Base-by-base conservation (phyloP, 371 early-diverging fungal genomes). In the Umbelopsis sp. region DNA sequence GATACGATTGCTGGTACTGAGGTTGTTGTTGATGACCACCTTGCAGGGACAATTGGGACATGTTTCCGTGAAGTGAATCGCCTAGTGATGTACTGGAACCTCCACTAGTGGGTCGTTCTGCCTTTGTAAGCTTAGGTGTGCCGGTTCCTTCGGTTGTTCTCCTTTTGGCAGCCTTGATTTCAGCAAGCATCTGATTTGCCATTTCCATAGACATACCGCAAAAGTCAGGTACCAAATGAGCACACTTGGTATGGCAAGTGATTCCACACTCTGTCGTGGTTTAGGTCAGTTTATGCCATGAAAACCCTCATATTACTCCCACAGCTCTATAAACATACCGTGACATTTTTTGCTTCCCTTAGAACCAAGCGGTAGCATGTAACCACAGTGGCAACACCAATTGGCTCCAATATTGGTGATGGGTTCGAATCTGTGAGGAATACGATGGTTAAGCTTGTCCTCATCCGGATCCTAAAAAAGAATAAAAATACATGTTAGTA, bases 371-470 rank as follows among this genome's bases (percentile, higher is more conserved):
- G 96, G 88, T 24, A 99, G 87, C 87, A 96, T 92, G 62, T 90
- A 90, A 38, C 99, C 99, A 85, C 99, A 99, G 79, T 99, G 99
- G 73, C 92, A 91, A 81, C 99, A 99, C 96, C 97, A 99, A 73
- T 90, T 88, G 29, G 95, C 91, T 24, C 89, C 90, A 66, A 93
- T 82, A 63, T 87, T 91, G 50, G 91, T 90, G 16, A 89, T 77
- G 22, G 81, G 85, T 70, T 93, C 91, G 74, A 95, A 96, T 29
- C 94, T 89, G 84, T 99, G 99, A 29, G 96, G 96, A 72, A 98
- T 97, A 50, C 92, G 90, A 79, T 98, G 97, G 29, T 89, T 89
- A 18, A 93, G 79, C 44, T 88, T 84, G 22, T 92, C 89, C 65
- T 82, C 86, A 52, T 87, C 87, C 4, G 85, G 74, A 52, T 83